Evolutionary conservation across 2,329 filamentous ascomycete species (phyloP), one percentile per base, ranked within the genome.

Genomic region (Alternaria incomplexa): DNA sequence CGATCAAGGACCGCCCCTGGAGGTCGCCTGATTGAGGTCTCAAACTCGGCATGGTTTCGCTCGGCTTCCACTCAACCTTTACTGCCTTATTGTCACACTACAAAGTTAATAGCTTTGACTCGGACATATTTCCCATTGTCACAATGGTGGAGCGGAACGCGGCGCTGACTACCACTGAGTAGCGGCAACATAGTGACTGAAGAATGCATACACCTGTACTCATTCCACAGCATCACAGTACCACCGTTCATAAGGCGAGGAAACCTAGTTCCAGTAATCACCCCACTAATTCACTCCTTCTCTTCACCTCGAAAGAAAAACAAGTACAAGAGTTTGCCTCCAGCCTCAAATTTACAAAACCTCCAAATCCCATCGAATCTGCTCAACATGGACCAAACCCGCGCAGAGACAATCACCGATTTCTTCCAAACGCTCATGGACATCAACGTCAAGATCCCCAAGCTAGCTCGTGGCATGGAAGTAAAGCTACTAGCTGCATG

Each of bases 281-380:
- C 32, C 4, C 32, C 32, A n/a, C 32, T 15, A n/a, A 36, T 36
- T 36, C 32, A n/a, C 32, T 8, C 2, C 32, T 36, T 36, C 32
- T n/a, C 15, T 36, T 36, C 32, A n/a, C 32, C 32, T 0, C 1
- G 7, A 7, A 36, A 36, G 6, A 3, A 15, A 5, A 36, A 5
- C 13, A 36, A 36, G 0, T 9, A 9, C 30, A 32, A 32, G 30
- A 2, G 1, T 15, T 9, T 32, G 30, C 30, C 13, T 32, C 1
- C 3, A 36, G 0, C 15, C 7, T 3, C 7, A 36, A 10, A 36
- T 15, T n/a, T 1, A 15, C 30, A 36, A 4, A 15, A 4, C 32
- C 32, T 36, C 0, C 32, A 36, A 15, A 36, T 4, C 2, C 32
- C 1, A 36, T 1, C 32, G 4, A 10, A n/a, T n/a, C 1, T 0